A percentile compares a stretch with the other conserved stretches of the same genome.
These are phyloP conservation scores for Hyaloscypha bicolor DNA, from an alignment of 495 filamentous ascomycete genomes.

Conservation along the genomic window DNA sequence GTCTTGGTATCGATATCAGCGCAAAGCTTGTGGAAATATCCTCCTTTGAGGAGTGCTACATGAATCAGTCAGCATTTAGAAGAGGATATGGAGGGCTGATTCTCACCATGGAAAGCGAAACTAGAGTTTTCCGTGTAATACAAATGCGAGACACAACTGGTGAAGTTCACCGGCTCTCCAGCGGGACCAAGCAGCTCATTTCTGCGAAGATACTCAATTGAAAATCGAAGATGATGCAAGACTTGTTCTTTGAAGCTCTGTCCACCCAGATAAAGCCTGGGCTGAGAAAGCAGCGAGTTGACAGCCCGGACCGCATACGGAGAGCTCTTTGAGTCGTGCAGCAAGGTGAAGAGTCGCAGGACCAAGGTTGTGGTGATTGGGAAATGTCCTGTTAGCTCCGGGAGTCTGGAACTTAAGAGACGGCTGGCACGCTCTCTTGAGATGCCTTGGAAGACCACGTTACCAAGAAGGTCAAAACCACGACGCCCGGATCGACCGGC, in stretches of 20 bases:
- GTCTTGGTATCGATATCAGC: conserved; percentile 46
- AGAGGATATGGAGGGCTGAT: background rate
- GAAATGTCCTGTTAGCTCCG: conserved; percentile 76
- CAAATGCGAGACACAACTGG: conserved; percentile 65
- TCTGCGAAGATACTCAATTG: conserved; percentile 75
- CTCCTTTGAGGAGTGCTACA: conserved; percentile 58
- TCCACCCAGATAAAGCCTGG: conserved; percentile 68
- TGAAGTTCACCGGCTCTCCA: conserved; percentile 70
- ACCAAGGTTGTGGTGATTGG: conserved; percentile 74
- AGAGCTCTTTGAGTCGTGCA: conserved; percentile 64
- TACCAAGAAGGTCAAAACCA: conserved; percentile 79
- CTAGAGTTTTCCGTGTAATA: conserved; percentile 73
- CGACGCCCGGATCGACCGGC: conserved; percentile 77
- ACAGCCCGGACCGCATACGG: conserved; percentile 61
- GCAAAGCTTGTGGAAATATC: conserved; percentile 68
- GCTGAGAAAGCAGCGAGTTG: conserved; percentile 67
- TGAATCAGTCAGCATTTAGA: conserved; percentile 10
- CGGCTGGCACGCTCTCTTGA: conserved; percentile 55
- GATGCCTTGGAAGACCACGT: conserved; percentile 74
- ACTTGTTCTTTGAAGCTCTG: conserved; percentile 61
- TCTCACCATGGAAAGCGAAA: conserved; percentile 67
- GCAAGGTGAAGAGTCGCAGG: conserved; percentile 65
- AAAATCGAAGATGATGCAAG: conserved; percentile 75
- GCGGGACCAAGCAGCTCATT: conserved; percentile 60
- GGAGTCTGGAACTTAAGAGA: conserved; percentile 70